Evolutionary conservation across 1,284 basidiomycete genomes (phyloP), one percentile per base, ranked within the genome.

Genomic region (Sanghuangporus weigelae): DNA sequence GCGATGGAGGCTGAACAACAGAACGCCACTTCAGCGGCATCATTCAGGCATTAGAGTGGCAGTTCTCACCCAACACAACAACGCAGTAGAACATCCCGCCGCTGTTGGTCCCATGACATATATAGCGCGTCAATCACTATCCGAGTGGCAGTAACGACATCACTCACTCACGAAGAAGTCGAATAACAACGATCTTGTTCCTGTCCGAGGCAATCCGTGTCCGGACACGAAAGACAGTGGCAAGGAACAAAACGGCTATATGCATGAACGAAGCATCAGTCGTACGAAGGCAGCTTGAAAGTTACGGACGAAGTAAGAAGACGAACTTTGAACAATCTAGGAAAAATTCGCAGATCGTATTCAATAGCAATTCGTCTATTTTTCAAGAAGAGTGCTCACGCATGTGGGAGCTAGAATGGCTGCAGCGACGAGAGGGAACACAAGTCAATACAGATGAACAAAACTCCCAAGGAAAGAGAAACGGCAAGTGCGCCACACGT

Each of bases 91-190:
- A 69, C 5, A 68, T 58, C 4, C 71, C 71, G 1, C 71, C 71
- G 39, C 71, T 72, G 21, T n/a, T n/a, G n/a, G n/a, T n/a, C n/a
- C n/a, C n/a, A n/a, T n/a, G n/a, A n/a, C n/a, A 31, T 38, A 10
- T 8, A 51, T 48, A 46, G 5, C 44, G 23, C 38, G n/a, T 44
- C 40, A 60, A 8, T 35, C 26, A 49, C 36, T n/a, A 3, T 3
- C 26, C 46, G 3, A 2, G n/a, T 35, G 38, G 46, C 3, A 3
- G 21, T 21, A 54, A 58, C 31, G 51, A 8, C 21, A 49, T 42
- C 11, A 48, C 71, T 66, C 51, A 73, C 72, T 73, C 72, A 57
- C 67, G 65, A 11, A 69, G 65, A 19, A 73, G 60, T 40, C 70
- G 67, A 16, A 67, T 63, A 46, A 70, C 54, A 11, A 66, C 46